Conservation (phyloP, 2,329 filamentous ascomycete genomes). For the Aspergillus sp. region DNA sequence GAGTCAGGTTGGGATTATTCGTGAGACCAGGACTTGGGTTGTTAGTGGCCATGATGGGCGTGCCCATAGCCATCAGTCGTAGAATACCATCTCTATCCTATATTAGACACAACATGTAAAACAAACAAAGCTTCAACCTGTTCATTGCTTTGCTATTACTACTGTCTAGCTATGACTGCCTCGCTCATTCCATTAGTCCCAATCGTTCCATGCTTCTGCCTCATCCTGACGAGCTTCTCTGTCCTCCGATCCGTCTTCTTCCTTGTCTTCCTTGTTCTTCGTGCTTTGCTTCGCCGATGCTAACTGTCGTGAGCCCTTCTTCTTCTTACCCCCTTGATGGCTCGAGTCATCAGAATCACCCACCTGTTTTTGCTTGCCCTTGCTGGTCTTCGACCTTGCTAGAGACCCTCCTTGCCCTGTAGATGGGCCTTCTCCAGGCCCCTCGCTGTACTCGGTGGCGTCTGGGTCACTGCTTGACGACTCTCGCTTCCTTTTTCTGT, state of each 20-base stretch:
- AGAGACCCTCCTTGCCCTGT: neutral
- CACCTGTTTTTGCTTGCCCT: neutral
- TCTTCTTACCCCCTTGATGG: neutral
- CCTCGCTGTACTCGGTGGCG: neutral
- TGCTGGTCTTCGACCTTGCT: neutral
- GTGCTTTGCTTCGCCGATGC: neutral
- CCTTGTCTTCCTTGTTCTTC: neutral
- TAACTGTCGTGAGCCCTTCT: too few relatives aligned
- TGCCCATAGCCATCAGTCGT: neutral
- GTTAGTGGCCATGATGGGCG: constrained; percentile 1
- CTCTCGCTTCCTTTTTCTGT: neutral
- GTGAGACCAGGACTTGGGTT: constrained; percentile 12
- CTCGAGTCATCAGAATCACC: neutral
- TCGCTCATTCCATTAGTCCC: too few relatives aligned
- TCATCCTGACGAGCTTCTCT: too few relatives aligned
- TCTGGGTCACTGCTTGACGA: neutral
- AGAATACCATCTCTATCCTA: too few relatives aligned
- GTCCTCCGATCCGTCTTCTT: too few relatives aligned
- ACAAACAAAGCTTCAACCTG: too few relatives aligned
- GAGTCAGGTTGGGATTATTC: constrained; percentile 18
- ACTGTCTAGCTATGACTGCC: too few relatives aligned
- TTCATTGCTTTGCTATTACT: too few relatives aligned
- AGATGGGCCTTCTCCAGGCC: neutral
- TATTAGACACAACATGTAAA: too few relatives aligned
- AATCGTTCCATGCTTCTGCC: too few relatives aligned